These are phyloP conservation scores for Mortierella sp. DNA, from an alignment of 371 early-diverging fungal genomes.

Conservation along the genomic window DNA sequence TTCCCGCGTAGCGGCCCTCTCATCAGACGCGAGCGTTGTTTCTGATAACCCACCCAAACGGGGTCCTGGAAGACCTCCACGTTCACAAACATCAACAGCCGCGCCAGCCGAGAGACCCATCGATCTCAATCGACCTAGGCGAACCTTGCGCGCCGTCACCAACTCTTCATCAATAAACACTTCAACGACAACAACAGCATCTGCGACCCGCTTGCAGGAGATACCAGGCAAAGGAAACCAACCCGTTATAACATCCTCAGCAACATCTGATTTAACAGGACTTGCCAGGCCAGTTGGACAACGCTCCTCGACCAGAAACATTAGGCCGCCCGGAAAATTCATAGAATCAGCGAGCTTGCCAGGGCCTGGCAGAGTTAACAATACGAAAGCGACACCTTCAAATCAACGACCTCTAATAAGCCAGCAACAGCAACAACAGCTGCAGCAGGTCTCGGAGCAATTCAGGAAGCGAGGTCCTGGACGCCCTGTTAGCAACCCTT, in stretches of 20 bases:
- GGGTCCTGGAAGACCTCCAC: conserved; percentile 39
- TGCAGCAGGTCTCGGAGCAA: conserved; percentile 2
- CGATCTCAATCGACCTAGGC: conserved; percentile 26
- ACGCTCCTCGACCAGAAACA: conserved; percentile 33
- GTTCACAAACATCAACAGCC: conserved; percentile 10
- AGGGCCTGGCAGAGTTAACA: conserved; percentile 1
- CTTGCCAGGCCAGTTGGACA: conserved; percentile 16
- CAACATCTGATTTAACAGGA: conserved; percentile 2
- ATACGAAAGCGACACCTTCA: conserved; percentile 29
- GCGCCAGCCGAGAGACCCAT: background rate
- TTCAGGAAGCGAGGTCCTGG: conserved; percentile 33
- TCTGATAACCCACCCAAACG: conserved; percentile 25
- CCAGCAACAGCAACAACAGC: conserved; percentile 7
- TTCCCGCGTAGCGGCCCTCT: background rate
- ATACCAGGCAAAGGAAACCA: background rate
- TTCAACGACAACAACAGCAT: background rate
- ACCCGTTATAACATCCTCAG: background rate
- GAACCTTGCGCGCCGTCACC: conserved; percentile 26
- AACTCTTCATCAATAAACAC: conserved; percentile 13
- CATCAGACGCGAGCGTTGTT: background rate
- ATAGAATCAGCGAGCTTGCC: background rate
- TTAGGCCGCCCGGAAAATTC: conserved; percentile 39
- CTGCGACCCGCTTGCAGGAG: background rate
- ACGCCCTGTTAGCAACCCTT: conserved; percentile 23
- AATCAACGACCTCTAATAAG: conserved; percentile 36